Evolutionary conservation across 106 monocot genomes (phyloP).

Genomic region (Phalaenopsis aphrodite): DNA sequence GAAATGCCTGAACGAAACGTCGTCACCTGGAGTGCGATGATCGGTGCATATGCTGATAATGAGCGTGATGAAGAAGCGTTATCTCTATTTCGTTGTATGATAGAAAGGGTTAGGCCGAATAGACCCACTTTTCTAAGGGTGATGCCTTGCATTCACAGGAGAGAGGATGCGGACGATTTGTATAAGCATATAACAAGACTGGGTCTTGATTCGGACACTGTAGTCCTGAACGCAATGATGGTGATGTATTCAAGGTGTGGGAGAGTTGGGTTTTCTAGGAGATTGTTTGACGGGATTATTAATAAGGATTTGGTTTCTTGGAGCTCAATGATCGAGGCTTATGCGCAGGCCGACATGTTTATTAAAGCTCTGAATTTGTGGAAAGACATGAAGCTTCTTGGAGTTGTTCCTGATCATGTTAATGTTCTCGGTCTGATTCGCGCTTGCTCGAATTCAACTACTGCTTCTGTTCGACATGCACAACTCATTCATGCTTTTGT

Average conservation of each 20-base stretch:
- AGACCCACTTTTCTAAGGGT: constrained; percentile 43
- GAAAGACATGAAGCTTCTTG: constrained; percentile 23
- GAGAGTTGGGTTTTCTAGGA: constrained; percentile 21
- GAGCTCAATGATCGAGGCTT: constrained; percentile 60
- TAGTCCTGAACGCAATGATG: constrained; percentile 31
- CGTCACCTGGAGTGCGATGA: constrained; percentile 35
- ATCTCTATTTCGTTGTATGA: constrained; percentile 23
- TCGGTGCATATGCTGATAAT: constrained; percentile 19
- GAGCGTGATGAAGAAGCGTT: constrained; percentile 12
- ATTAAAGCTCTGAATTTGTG: constrained; percentile 31
- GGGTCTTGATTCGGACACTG: constrained; percentile 22
- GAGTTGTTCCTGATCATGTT: constrained; percentile 11
- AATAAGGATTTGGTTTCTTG: constrained; percentile 37
- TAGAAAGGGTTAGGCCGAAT: constrained; percentile 20
- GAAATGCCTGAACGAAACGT: constrained; percentile 20
- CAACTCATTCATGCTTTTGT: constrained; percentile 17
- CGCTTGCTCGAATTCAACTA: constrained; percentile 15
- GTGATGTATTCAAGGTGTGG: constrained; percentile 42
- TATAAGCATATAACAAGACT: constrained; percentile 15
- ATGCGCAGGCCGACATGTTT: constrained; percentile 19
- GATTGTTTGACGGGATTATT: constrained; percentile 31
- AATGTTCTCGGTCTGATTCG: constrained; percentile 14
- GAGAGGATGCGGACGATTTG: constrained; percentile 34
- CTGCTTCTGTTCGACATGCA: constrained; percentile 19
- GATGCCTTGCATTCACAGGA: constrained; percentile 20